Percentiles rank a stretch among this genome's conserved stretches.
Conservation (phyloP, 805 yeast genomes). For the Diddensiella transvaalensis region DNA sequence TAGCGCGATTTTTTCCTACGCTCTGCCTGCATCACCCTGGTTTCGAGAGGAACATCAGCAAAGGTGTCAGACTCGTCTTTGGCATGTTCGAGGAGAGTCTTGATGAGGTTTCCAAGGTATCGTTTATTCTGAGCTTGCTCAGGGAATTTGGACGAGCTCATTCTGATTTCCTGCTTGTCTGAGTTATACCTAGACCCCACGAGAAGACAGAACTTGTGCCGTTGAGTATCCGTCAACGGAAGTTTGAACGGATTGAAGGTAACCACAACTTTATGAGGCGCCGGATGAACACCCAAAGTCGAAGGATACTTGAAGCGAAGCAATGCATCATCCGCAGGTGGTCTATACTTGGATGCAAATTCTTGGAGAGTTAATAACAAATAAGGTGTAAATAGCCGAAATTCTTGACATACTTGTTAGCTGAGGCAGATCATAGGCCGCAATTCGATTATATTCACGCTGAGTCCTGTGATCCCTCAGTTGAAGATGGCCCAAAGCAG, state of each 20-base stretch:
- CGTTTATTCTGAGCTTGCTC: slow-evolving; percentile 87
- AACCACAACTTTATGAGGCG: slow-evolving; percentile 65
- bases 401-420: slow-evolving; percentile 50
- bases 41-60: slow-evolving; percentile 77
- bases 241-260: slow-evolving; percentile 43
- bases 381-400: too few species aligned
- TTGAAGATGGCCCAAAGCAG: slow-evolving; percentile 67
- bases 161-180: slow-evolving; percentile 53
- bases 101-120: slow-evolving; percentile 60
- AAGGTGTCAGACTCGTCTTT: slow-evolving; percentile 61
- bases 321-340: slow-evolving; percentile 33
- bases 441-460: slow-evolving; percentile 72
- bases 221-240: slow-evolving; percentile 46
- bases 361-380: slow-evolving; percentile 5
- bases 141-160: slow-evolving; percentile 60
- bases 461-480: slow-evolving; percentile 68
- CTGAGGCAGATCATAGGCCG: slow-evolving; percentile 90
- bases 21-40: slow-evolving; percentile 57
- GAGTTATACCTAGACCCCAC: slow-evolving; percentile 76
- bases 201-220: slow-evolving; percentile 73
- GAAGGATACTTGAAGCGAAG: slow-evolving; percentile 68
- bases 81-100: slow-evolving; percentile 59
- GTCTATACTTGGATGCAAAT: slow-evolving; percentile 58
- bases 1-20: slow-evolving; percentile 39
- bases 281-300: slow-evolving; percentile 72